Percentiles rank a stretch among this genome's conserved stretches.
phyloP scores from a whole-genome alignment of 2,329 filamentous ascomycete genomes.

The Cladosporium sp. region DNA sequence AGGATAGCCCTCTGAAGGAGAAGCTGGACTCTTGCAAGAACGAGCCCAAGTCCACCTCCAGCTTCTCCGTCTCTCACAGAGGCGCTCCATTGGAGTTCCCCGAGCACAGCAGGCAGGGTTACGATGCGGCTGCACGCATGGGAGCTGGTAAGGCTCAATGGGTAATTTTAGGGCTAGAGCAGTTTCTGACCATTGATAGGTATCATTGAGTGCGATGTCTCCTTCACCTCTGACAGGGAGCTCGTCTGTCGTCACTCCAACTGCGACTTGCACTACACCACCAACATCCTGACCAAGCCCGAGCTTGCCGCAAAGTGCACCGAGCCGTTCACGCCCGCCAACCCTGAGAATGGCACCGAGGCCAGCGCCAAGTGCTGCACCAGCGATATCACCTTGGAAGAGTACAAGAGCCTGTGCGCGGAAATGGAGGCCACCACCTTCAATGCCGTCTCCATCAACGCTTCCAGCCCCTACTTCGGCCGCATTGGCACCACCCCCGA shows the following conservation, averaged over 20 bases:
- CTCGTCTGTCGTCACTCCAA: constrained; percentile 64
- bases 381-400: constrained; percentile 60
- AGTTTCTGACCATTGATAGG: constrained; percentile 13
- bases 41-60: constrained; percentile 45
- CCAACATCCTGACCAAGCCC: constrained; percentile 57
- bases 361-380: constrained; percentile 65
- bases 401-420: constrained; percentile 62
- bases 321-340: constrained; percentile 50
- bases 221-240: constrained; percentile 58
- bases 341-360: constrained; percentile 23
- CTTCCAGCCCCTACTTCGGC: constrained; percentile 48
- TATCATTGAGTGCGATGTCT: constrained; percentile 61
- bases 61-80: constrained; percentile 56
- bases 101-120: constrained; percentile 56
- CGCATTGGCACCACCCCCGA: constrained; percentile 40
- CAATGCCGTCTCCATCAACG: constrained; percentile 55
- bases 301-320: constrained; percentile 60
- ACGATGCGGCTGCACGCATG: constrained; percentile 59
- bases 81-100: constrained; percentile 59
- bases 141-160: constrained; percentile 45
- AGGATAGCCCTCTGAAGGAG: constrained; percentile 52
- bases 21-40: constrained; percentile 55
- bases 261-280: constrained; percentile 63
- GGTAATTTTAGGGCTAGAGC: too few relatives aligned
- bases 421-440: constrained; percentile 63